Percentiles rank a stretch among this genome's conserved stretches.
Conservation (phyloP, 805 yeast genomes). For the Suhomyces faveliae region DNA sequence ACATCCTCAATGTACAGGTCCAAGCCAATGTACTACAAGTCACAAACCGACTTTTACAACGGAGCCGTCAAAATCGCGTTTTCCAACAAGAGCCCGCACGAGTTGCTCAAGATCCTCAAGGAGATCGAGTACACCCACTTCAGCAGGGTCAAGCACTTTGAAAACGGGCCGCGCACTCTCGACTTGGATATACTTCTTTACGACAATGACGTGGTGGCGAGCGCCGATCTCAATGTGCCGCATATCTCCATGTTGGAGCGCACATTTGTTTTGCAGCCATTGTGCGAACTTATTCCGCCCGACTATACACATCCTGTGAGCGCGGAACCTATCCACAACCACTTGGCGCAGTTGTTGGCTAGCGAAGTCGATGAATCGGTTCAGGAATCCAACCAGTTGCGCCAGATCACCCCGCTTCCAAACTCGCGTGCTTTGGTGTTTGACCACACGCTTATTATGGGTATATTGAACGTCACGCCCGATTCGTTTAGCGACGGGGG, state of each 20-base stretch:
- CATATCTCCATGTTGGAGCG: conserved; percentile 88
- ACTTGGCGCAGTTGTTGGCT: conserved; percentile 51
- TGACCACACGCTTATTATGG: conserved; percentile 79
- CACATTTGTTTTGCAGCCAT: conserved; percentile 84
- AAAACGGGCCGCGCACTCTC: conserved; percentile 89
- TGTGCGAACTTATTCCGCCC: conserved; percentile 75
- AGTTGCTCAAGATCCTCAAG: conserved; percentile 61
- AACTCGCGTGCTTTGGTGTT: conserved; percentile 29
- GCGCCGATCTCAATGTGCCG: conserved; percentile 67
- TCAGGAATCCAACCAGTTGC: conserved; percentile 52
- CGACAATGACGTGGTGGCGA: conserved; percentile 56
- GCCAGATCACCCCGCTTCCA: conserved; percentile 51
- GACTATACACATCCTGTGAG: conserved; percentile 76
- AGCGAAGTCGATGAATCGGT: conserved; percentile 35
- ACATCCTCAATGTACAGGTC: conserved; percentile 84
- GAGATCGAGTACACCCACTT: conserved; percentile 73
- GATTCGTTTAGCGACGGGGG: conserved; percentile 97
- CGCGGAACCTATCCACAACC: conserved; percentile 74
- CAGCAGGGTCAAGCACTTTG: conserved; percentile 70
- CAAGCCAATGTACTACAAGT: conserved; percentile 85
- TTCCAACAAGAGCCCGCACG: conserved; percentile 53
- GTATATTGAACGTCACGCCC: conserved; percentile 84
- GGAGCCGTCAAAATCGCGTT: conserved; percentile 78
- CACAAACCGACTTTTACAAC: conserved; percentile 80
- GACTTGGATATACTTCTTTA: conserved; percentile 86